Evolutionary conservation across 805 yeast species (phyloP).

Genomic region (Kregervanrija delftensis): DNA sequence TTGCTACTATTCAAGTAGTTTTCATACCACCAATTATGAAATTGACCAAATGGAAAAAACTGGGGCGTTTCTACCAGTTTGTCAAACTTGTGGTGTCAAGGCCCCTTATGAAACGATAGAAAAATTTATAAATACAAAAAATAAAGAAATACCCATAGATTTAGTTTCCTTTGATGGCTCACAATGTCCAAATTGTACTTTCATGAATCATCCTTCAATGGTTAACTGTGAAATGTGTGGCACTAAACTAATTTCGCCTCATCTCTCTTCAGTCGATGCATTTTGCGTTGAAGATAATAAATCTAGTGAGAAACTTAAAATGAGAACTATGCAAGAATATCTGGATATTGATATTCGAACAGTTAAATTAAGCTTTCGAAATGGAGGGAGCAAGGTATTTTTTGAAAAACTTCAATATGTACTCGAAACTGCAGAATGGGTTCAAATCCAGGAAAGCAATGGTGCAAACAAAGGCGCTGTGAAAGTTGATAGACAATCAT

Average conservation of each 20-base stretch:
- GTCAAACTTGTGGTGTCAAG: constrained; percentile 59
- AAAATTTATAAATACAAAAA: constrained; percentile 6
- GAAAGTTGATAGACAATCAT: constrained; percentile 8
- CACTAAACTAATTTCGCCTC: constrained; percentile 32
- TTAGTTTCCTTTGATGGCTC: constrained; percentile 26
- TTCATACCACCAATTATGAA: constrained; percentile 20
- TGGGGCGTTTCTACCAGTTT: constrained; percentile 32
- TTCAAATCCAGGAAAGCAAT: constrained; percentile 13
- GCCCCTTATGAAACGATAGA: constrained; percentile 32
- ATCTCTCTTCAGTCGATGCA: constrained; percentile 13
- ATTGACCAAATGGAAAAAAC: constrained; percentile 6
- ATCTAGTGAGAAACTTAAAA: background rate
- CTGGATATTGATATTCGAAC: constrained; percentile 24
- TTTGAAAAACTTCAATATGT: constrained; percentile 38
- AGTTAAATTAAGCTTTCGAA: constrained; percentile 69
- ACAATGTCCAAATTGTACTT: constrained; percentile 49
- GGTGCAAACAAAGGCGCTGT: constrained; percentile 32
- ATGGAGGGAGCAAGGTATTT: constrained; percentile 56
- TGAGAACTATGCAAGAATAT: constrained; percentile 1
- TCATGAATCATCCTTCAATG: constrained; percentile 75
- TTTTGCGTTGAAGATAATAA: background rate
- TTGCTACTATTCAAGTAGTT: constrained; percentile 62
- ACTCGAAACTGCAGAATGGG: constrained; percentile 49
- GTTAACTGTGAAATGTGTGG: constrained; percentile 86
- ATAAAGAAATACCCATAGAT: constrained; percentile 7